Conservation (phyloP, 345 rosid genomes). For the Crucihimalaya himalaica region DNA sequence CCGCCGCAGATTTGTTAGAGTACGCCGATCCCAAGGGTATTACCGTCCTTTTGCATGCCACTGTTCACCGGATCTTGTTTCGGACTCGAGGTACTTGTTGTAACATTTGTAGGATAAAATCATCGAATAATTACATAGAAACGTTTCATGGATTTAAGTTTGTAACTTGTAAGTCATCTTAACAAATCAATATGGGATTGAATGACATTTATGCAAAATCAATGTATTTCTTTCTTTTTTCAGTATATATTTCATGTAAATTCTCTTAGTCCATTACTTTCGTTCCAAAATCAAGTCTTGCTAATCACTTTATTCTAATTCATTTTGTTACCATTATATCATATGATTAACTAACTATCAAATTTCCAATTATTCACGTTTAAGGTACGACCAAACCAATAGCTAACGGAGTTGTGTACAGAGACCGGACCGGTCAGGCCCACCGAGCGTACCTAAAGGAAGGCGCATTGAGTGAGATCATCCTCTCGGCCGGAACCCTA, state of each 20-base stretch:
- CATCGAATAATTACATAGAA: not conserved
- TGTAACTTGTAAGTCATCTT: not conserved
- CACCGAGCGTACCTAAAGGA: slow-evolving; percentile 52
- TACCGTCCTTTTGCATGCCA: slow-evolving; percentile 59
- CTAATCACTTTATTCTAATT: not conserved
- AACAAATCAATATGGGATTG: not conserved
- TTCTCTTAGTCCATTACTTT: not conserved
- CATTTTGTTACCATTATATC: not conserved
- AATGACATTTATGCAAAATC: not conserved
- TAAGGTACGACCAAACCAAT: slow-evolving; percentile 39
- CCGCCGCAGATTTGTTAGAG: slow-evolving; percentile 70
- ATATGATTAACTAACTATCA: not conserved
- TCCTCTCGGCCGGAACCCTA: slow-evolving; percentile 62
- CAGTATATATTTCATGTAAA: not conserved
- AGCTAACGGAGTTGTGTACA: slow-evolving; percentile 64
- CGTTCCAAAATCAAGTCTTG: not conserved
- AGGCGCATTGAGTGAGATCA: slow-evolving; percentile 52
- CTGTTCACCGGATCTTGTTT: slow-evolving; percentile 55
- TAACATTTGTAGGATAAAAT: not conserved
- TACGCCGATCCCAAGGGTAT: slow-evolving; percentile 56
- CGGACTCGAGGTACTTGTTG: slow-evolving; percentile 34
- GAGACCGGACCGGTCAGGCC: slow-evolving; percentile 44
- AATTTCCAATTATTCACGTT: slow-evolving; percentile 7
- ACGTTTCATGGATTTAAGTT: not conserved
- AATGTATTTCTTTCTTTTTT: not conserved